phyloP scores from a whole-genome alignment of 2,329 filamentous ascomycete genomes.

The Tympanopsis confertula region DNA sequence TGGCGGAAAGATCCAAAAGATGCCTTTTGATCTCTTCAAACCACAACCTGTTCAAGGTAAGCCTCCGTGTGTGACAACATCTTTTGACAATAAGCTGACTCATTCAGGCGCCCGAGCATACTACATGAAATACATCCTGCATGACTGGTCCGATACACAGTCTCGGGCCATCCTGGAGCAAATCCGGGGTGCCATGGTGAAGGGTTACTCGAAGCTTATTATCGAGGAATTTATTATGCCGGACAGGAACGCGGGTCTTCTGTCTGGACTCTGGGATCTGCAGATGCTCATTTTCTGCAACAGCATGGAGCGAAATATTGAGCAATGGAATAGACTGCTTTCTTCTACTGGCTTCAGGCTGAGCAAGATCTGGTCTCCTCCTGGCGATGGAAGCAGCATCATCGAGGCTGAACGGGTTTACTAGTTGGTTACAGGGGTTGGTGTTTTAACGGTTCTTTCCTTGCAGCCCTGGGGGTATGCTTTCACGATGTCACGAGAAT shows the following conservation, averaged over 20 bases:
- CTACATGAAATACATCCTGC: conserved; percentile 20
- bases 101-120: conserved; percentile 15
- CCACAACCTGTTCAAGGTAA: conserved; percentile 14
- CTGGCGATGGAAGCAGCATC: conserved; percentile 10
- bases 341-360: conserved; percentile 3
- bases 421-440: too few species aligned
- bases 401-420: conserved; percentile 12
- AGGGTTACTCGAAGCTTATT: conserved; percentile 16
- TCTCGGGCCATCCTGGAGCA: conserved; percentile 16
- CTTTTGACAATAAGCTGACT: not conserved
- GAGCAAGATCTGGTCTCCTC: conserved; percentile 8
- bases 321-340: not conserved
- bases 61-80: not conserved
- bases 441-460: too few species aligned
- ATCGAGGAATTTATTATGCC: conserved; percentile 17
- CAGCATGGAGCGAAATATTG: not conserved
- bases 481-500: too few species aligned
- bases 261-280: conserved; percentile 14
- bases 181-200: conserved; percentile 15
- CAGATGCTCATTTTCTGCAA: conserved; percentile 14
- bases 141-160: conserved; percentile 24
- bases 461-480: too few species aligned
- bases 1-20: conserved; percentile 9
- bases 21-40: conserved; percentile 18
- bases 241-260: conserved; percentile 12